phyloP scores from a whole-genome alignment of 495 filamentous ascomycete genomes.

The Aspergillus coremiiformis region DNA sequence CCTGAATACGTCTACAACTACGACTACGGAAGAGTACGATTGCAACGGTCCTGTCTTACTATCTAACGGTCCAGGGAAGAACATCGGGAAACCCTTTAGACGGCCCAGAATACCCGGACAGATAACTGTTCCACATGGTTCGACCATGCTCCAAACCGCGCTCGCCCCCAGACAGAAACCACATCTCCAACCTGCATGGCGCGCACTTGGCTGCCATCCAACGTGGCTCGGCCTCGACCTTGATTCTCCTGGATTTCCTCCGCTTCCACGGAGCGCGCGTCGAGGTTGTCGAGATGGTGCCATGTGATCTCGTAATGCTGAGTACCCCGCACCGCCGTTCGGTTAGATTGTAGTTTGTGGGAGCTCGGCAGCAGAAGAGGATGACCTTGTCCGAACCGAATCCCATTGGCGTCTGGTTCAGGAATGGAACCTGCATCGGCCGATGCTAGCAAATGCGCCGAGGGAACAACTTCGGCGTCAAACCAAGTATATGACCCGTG shows the following conservation, averaged over 20 bases:
- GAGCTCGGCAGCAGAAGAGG: constrained; percentile 34
- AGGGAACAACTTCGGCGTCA: constrained; percentile 45
- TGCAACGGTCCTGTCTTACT: too few species aligned
- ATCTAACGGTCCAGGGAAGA: too few species aligned
- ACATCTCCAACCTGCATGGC: constrained; percentile 55
- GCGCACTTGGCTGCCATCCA: constrained; percentile 50
- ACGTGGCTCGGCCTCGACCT: constrained; percentile 49
- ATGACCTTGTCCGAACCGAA: constrained; percentile 21
- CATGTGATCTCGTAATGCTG: constrained; percentile 48
- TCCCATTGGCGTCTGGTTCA: constrained; percentile 7
- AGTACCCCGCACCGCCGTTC: constrained; percentile 21
- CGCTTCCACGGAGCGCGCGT: constrained; percentile 40
- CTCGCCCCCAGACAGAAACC: constrained; percentile 57
- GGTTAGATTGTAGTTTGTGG: constrained; percentile 49
- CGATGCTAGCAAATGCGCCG: constrained; percentile 15
- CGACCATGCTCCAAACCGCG: constrained; percentile 55
- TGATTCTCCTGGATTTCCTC: constrained; percentile 25
- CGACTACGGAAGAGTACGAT: too few species aligned
- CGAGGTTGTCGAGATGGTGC: constrained; percentile 44
- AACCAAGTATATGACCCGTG: constrained; percentile 62
- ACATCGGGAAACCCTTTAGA: too few species aligned
- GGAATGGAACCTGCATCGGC: neutral
- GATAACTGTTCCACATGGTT: constrained; percentile 51
- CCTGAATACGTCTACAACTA: too few species aligned
- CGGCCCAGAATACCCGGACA: constrained; percentile 57